Conservation (phyloP, 495 filamentous ascomycete genomes). For the Xylaria scruposa region DNA sequence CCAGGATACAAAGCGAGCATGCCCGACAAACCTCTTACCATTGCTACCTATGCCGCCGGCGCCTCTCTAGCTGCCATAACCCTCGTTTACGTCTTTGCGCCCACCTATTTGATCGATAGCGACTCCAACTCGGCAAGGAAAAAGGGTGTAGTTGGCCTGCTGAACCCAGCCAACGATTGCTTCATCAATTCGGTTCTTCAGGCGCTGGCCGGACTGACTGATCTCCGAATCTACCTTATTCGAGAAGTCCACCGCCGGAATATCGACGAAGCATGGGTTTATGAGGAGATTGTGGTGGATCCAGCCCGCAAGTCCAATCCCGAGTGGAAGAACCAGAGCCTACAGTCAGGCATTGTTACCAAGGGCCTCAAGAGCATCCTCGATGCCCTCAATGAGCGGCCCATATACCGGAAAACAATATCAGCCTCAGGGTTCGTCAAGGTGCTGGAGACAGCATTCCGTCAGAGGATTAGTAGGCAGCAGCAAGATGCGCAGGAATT, state of each 20-base stretch:
- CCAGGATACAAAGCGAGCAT: slow-evolving; percentile 54
- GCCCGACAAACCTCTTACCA: slow-evolving; percentile 86
- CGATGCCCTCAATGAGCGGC: slow-evolving; percentile 91
- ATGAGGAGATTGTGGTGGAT: slow-evolving; percentile 59
- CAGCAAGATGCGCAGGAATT: slow-evolving; percentile 99
- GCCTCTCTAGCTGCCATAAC: slow-evolving; percentile 96
- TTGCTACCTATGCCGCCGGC: slow-evolving; percentile 92
- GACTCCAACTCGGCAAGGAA: slow-evolving; percentile 74
- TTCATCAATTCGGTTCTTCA: slow-evolving; percentile 99
- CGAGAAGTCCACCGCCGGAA: slow-evolving; percentile 82
- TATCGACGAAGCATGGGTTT: slow-evolving; percentile 75
- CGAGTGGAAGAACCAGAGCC: slow-evolving; percentile 70
- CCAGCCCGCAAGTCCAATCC: slow-evolving; percentile 56
- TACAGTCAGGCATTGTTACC: slow-evolving; percentile 84
- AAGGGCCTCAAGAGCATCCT: slow-evolving; percentile 88
- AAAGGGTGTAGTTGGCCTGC: slow-evolving; percentile 87
- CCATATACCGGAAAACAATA: slow-evolving; percentile 93
- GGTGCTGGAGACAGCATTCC: slow-evolving; percentile 83
- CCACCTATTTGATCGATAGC: slow-evolving; percentile 90
- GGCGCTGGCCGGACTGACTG: slow-evolving; percentile 90
- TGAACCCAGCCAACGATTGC: slow-evolving; percentile 95
- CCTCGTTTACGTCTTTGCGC: slow-evolving; percentile 94
- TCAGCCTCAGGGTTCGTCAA: slow-evolving; percentile 80
- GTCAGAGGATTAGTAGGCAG: slow-evolving; percentile 85
- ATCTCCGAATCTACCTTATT: slow-evolving; percentile 89